phyloP scores from a whole-genome alignment of 2,329 filamentous ascomycete genomes.

The Colletotrichum navitas region DNA sequence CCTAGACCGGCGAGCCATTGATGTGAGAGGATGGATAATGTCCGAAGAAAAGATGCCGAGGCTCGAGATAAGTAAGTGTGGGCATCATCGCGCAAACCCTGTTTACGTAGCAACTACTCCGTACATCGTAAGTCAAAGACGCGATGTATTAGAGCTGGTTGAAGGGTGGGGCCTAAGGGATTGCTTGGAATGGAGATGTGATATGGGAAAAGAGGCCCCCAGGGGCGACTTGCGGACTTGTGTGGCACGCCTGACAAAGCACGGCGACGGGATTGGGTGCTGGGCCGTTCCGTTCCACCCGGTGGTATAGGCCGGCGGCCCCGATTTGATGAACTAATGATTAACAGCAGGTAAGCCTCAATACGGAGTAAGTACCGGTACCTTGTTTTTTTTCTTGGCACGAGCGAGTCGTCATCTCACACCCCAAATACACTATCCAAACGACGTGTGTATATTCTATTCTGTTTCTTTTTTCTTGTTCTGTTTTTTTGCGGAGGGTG shows the following conservation, averaged over 20 bases:
- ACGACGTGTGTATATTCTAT: background rate
- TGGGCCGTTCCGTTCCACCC: constrained; percentile 5
- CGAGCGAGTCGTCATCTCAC: background rate
- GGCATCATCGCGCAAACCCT: too few species aligned
- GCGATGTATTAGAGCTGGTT: too few species aligned
- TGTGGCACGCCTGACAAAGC: constrained; percentile 29
- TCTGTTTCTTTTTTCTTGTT: too few species aligned
- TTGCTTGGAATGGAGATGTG: too few species aligned
- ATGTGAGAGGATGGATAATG: constrained; percentile 23
- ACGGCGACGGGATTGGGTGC: constrained; percentile 33
- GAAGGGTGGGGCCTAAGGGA: too few species aligned
- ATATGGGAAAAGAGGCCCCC: background rate
- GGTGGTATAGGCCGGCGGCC: constrained; percentile 12
- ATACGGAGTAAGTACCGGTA: too few species aligned
- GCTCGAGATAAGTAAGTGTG: constrained; percentile 24
- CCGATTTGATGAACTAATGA: constrained; percentile 24
- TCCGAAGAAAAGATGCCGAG: constrained; percentile 39
- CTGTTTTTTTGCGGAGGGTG: too few species aligned
- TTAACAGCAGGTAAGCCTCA: background rate
- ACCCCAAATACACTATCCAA: background rate
- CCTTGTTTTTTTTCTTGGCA: constrained; percentile 11
- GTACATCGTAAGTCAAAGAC: too few species aligned
- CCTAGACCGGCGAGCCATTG: background rate
- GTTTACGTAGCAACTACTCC: too few species aligned
- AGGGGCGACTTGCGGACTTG: background rate